These are phyloP conservation scores for Batrachochytrium dendrobatidis DNA, from an alignment of 371 early-diverging fungal species.

Conservation along the genomic window DNA sequence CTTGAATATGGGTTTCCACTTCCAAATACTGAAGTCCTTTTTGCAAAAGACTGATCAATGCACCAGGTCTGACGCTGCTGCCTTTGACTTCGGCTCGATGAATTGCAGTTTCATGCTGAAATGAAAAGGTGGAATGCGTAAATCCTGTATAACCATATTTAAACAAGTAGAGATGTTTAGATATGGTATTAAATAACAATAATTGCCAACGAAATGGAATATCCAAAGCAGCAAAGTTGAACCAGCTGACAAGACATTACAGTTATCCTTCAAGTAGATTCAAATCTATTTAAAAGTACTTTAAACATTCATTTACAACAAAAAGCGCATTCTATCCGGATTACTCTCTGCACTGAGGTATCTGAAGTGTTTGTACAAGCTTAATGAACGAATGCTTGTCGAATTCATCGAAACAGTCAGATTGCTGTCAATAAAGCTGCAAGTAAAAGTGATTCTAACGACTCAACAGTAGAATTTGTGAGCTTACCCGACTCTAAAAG, in stretches of 20 bases:
- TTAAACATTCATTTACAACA: not conserved
- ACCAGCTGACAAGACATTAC: slow-evolving; percentile 5
- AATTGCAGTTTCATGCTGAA: slow-evolving; percentile 82
- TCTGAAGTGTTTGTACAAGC: no score
- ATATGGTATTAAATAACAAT: not conserved
- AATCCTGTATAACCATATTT: slow-evolving; percentile 54
- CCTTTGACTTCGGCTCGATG: slow-evolving; percentile 38
- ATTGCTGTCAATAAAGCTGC: no score
- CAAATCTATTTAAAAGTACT: no score
- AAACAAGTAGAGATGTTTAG: not conserved
- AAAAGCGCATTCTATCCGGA: no score
- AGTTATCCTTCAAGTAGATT: no score
- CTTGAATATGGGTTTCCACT: slow-evolving; percentile 74
- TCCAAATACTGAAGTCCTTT: slow-evolving; percentile 90
- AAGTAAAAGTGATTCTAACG: no score
- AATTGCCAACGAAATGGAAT: not conserved
- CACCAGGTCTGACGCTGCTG: slow-evolving; percentile 74
- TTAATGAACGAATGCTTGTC: no score
- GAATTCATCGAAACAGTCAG: no score
- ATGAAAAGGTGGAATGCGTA: slow-evolving; percentile 81
- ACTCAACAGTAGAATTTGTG: not conserved
- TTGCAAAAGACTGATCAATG: slow-evolving; percentile 78
- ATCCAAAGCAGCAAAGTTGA: not conserved
- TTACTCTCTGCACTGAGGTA: no score
- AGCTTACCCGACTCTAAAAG: slow-evolving; percentile 80